Base-by-base conservation (phyloP, 805 yeast species). In the Candida pseudoglaebosa region DNA sequence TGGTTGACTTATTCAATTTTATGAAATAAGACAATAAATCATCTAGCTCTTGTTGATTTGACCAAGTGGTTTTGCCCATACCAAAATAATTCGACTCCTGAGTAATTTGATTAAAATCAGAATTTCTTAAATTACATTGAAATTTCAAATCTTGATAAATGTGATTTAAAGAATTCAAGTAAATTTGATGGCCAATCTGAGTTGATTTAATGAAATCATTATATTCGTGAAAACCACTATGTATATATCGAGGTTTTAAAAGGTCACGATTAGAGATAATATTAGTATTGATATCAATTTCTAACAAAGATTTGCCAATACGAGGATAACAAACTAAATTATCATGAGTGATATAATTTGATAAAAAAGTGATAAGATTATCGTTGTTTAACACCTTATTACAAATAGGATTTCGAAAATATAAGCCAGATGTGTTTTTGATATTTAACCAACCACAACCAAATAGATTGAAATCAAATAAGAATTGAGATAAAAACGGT, bases 371-470 rank as follows among this genome's bases (percentile, higher is more conserved):
- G 2, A 31, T 16, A 6, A 53, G 21, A 15, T 37, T 14, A 8
- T 28, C 28, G 10, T 38, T 14, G 32, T 28, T 16, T 31, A 24
- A 49, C 62, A 42, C 5, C 62, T 34, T 2, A 80, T 5, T 10
- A 15, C 5, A 26, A 12, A 26, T 48, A 0, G 95, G 93, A 3
- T 62, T 52, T 38, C 96, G 56, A 55, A 84, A 82, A 44, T 61
- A 73, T 17, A 75, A 61, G 3, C 48, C 42, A 14, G 17, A 22
- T 1, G 16, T 32, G 24, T 35, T 42, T 2, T 55, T 49, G 1
- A 82, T 40, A 13, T 71, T 61, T 16, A 90, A 43, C 91, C 95
- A 86, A 4, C 82, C 80, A 57, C 96, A 86, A 1, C 96, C 95
- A 53, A 73, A 86, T 21, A 91, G 59, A 53, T 91, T 90, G 59